phyloP scores from a whole-genome alignment of 345 rosid species.

The Gossypium herbaceum region DNA sequence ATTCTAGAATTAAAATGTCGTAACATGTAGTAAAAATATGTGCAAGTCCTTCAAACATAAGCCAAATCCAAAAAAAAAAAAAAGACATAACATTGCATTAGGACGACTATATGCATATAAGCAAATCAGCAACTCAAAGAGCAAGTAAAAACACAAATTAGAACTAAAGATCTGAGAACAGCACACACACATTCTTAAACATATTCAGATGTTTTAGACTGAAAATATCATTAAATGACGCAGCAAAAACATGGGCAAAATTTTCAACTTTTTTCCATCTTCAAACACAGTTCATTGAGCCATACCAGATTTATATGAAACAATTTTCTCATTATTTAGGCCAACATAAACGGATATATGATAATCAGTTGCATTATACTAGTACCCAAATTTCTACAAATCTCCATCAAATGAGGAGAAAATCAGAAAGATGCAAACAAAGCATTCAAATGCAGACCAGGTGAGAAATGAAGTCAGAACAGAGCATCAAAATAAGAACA shows the following conservation, averaged over 20 bases:
- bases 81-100: neutral
- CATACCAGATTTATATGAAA: no score
- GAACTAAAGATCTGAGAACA: neutral
- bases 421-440: neutral
- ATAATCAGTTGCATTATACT: neutral
- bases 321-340: neutral
- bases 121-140: neutral
- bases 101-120: neutral
- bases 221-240: neutral
- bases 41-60: no score
- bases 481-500: neutral
- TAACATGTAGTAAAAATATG: no score
- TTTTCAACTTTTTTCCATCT: neutral
- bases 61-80: no score
- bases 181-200: neutral
- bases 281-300: neutral
- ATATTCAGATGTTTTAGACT: neutral
- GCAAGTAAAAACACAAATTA: neutral
- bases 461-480: neutral
- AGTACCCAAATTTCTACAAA: neutral
- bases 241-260: neutral
- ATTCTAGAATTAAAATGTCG: neutral
- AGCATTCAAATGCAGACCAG: neutral
- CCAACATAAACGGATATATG: neutral
- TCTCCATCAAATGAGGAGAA: neutral